Evolutionary conservation across 208 protist species (phyloP).

Genomic region (Tritrichomonas musculus): DNA sequence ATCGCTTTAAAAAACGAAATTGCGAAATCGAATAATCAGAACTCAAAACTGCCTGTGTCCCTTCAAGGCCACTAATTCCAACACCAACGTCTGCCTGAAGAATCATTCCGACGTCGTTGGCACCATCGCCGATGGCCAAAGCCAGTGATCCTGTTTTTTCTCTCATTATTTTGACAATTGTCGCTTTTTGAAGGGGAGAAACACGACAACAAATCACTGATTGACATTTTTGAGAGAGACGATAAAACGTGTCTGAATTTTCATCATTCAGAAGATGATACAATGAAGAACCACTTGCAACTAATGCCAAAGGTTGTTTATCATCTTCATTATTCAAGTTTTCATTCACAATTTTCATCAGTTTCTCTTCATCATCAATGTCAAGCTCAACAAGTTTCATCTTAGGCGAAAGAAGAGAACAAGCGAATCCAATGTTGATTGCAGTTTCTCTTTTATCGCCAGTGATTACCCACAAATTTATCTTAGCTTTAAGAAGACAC

Average conservation of each 20-base stretch:
- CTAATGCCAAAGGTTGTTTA: neutral
- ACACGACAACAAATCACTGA: slow-evolving; percentile 44
- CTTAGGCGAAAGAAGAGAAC: slow-evolving; percentile 42
- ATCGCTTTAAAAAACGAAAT: slow-evolving; percentile 72
- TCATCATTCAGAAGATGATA: neutral
- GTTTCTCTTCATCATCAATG: neutral
- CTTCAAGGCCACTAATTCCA: slow-evolving; percentile 50
- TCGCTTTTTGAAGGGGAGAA: slow-evolving; percentile 37
- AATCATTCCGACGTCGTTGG: slow-evolving; percentile 56
- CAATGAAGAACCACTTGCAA: neutral
- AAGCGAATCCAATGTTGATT: slow-evolving; percentile 44
- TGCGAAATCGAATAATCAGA: slow-evolving; percentile 80
- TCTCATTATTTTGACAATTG: slow-evolving; percentile 34
- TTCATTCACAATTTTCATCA: neutral
- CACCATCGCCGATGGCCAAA: slow-evolving; percentile 55
- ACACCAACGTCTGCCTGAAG: slow-evolving; percentile 41
- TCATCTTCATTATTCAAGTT: neutral
- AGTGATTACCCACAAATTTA: slow-evolving; percentile 66
- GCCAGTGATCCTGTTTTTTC: slow-evolving; percentile 10
- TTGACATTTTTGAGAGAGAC: slow-evolving; percentile 24
- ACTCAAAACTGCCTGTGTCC: slow-evolving; percentile 40
- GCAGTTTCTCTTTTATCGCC: slow-evolving; percentile 64
- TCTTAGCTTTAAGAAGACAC: slow-evolving; percentile 42
- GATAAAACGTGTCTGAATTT: slow-evolving; percentile 9
- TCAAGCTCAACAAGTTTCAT: slow-evolving; percentile 26